Evolutionary conservation across 2,329 filamentous ascomycete species (phyloP), one percentile per base, ranked within the genome.

Genomic region (Paecilomyces variotii): DNA sequence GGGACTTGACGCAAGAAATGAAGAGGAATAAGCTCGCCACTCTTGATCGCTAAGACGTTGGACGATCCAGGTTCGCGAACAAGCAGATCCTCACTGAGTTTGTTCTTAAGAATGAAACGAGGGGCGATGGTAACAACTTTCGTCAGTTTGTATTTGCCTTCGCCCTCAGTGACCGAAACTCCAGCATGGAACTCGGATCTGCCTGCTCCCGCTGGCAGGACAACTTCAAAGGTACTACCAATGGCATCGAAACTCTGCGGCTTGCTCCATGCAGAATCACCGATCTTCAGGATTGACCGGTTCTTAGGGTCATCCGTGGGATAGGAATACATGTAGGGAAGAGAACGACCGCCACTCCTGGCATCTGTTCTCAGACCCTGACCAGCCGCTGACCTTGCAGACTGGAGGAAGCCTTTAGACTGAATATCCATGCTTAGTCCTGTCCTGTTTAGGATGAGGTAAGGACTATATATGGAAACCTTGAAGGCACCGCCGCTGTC

Each of bases 231-330:
- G 0, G 88, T 91, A 68, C 93, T 97, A 32, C 94, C 94, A 63
- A 99, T 94, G 24, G 94, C 94, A 70, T 99, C 95, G 67, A 99
- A 96, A 81, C 91, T 97, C 72, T 97, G 93, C 0, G 93, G 91
- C 71, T 94, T 96, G 76, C 94, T 97, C 95, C 94, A 99, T 60
- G 87, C 84, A 0, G 94, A 97, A 57, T 95, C 89, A 4, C 89
- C 91, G 49, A 97, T 85, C 75, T 90, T 95, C 60, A 99, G 79
- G 52, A 96, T 78, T 5, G 91, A 91, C 64, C 94, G 86, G 72
- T 99, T 99, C 66, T 91, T 90, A 65, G 90, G 89, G 68, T 99
- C 94, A 63, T 96, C 89, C 24, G 83, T 90, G 1, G 86, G 84
- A 71, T 89, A 99, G 0, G 94, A 96, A 74, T 97, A 99, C 91